phyloP scores from a whole-genome alignment of 2,329 filamentous ascomycete species.

The Beauveria varroae region DNA sequence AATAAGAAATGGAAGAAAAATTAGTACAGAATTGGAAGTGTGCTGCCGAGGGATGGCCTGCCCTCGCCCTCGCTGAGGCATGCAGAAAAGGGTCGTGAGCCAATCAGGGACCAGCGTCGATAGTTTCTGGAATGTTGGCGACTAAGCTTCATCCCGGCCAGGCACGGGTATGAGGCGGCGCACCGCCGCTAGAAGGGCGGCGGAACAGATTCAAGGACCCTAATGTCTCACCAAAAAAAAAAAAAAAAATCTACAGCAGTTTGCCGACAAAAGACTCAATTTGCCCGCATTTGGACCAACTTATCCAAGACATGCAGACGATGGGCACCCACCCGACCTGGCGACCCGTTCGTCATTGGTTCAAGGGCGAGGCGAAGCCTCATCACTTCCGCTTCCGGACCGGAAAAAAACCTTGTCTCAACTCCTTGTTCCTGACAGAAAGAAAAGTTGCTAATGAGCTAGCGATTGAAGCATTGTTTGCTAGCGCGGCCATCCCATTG shows the following conservation, averaged over 20 bases:
- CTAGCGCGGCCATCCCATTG: not conserved
- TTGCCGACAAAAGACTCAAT: too few species aligned
- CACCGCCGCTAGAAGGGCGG: too few species aligned
- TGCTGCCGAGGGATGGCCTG: not conserved
- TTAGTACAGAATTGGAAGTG: not conserved
- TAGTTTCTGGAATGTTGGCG: slow-evolving; percentile 8
- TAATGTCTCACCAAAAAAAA: too few species aligned
- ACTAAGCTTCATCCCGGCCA: not conserved
- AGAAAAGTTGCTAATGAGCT: not conserved
- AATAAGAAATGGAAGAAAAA: not conserved
- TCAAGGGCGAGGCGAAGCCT: too few species aligned
- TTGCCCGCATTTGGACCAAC: too few species aligned
- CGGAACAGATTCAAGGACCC: too few species aligned
- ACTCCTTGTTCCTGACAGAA: not conserved
- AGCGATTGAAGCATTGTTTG: not conserved
- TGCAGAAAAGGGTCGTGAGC: slow-evolving; percentile 3
- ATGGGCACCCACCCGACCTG: too few species aligned
- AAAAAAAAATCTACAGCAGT: too few species aligned
- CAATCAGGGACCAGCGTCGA: slow-evolving; percentile 3
- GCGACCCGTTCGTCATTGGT: too few species aligned
- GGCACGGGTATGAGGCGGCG: not conserved
- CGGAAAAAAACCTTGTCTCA: not conserved
- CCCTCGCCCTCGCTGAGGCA: slow-evolving; percentile 3
- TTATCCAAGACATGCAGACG: too few species aligned
- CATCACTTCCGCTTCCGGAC: not conserved